Evolutionary conservation across 805 yeast genomes (phyloP), one percentile per base, ranked within the genome.

Genomic region (Myxozyma monticola): DNA sequence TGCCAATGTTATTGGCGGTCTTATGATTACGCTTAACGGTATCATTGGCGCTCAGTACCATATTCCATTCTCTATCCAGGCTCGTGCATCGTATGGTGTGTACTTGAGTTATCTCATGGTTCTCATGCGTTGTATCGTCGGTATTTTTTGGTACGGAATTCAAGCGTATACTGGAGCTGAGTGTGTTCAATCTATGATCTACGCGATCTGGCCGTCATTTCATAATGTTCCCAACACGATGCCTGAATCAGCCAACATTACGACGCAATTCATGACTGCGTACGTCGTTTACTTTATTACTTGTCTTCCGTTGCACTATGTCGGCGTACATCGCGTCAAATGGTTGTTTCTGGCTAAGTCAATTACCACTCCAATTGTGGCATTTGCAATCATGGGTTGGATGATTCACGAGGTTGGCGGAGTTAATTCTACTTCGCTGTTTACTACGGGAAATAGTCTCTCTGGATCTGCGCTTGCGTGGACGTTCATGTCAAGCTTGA

Each of bases 31-130:
- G 4, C 60, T 70, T 4, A 75, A 75, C 51, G 77, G 79, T 21
- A 70, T 73, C 61, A 73, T 71, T 12, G 82, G 82, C 20, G 70
- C 75, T 2, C 68, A 69, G n/a, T 56, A 56, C 20, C 60, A 57
- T 62, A 73, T 85, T 52, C 80, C 90, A 0, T 86, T 86, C 74
- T 93, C 95, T 1, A 85, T 86, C 15, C 75, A 83, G 18, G 77
- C 83, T 35, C 75, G 97, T 57, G 78, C 91, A 0, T 79, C 93
- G 1, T 89, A 88, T 70, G 97, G 97, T 42, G 73, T 95, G 95
- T 45, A 83, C 89, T 0, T 71, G 84, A 51, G 89, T 95, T 96
- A 96, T 95, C 21, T 57, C 17, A 45, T 50, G 3, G 82, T 89
- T 39, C 62, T 88, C 44, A 88, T 89, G 69, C 79, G 97, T 70